Evolutionary conservation across 805 yeast species (phyloP).

Genomic region (Candida sonorensis): DNA sequence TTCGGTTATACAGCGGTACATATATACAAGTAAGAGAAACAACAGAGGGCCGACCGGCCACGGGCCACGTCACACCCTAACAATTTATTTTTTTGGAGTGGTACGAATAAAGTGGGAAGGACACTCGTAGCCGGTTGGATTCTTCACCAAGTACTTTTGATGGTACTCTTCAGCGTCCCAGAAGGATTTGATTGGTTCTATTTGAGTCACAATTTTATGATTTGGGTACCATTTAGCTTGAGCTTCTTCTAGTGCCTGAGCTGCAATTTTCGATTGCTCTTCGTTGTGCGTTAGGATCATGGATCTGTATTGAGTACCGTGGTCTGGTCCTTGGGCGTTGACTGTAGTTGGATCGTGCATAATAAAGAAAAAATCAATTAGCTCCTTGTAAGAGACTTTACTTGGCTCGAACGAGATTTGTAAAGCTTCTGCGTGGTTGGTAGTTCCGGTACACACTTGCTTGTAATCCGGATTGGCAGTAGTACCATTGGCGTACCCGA

Average conservation of each 20-base stretch:
- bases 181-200: constrained; percentile 63
- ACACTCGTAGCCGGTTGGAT: constrained; percentile 86
- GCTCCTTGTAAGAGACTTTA: constrained; percentile 46
- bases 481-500: constrained; percentile 86
- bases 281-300: constrained; percentile 61
- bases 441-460: constrained; percentile 69
- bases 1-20: too few relatives aligned
- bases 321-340: constrained; percentile 81
- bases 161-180: constrained; percentile 97
- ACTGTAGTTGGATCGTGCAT: constrained; percentile 92
- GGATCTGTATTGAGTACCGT: constrained; percentile 86
- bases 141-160: constrained; percentile 70
- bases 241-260: constrained; percentile 39
- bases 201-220: constrained; percentile 58
- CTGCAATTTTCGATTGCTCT: constrained; percentile 38
- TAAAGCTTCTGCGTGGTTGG: constrained; percentile 75
- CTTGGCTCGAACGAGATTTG: constrained; percentile 80
- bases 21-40: too few relatives aligned
- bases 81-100: constrained; percentile 32
- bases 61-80: too few relatives aligned
- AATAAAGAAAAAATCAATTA: constrained; percentile 78
- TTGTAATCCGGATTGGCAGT: constrained; percentile 52
- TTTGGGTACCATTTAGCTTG: constrained; percentile 75
- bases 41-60: too few relatives aligned
- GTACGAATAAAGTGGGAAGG: constrained; percentile 81